Evolutionary conservation across 2,329 filamentous ascomycete species (phyloP).

Genomic region (Botryotinia calthae): DNA sequence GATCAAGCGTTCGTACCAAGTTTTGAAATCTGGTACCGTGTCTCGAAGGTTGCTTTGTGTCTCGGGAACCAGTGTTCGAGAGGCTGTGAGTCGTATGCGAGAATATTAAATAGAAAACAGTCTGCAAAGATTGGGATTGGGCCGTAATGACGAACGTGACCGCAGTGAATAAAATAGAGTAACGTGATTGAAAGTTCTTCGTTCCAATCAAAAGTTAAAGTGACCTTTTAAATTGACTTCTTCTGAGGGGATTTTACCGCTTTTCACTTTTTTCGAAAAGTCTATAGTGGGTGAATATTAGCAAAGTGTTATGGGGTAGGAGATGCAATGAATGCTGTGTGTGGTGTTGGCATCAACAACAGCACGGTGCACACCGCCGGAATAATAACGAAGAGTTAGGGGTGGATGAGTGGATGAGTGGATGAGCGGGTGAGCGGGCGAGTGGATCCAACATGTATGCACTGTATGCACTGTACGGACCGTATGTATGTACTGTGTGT

Average conservation of each 20-base stretch:
- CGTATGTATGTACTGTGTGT: neutral
- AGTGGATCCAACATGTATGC: conserved; percentile 16
- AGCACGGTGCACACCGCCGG: conserved; percentile 31
- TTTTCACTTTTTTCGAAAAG: conserved; percentile 6
- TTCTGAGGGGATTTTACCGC: neutral
- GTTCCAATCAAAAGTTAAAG: neutral
- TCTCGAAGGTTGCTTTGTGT: conserved; percentile 32
- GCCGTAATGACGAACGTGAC: neutral
- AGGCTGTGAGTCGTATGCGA: conserved; percentile 26
- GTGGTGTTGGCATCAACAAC: conserved; percentile 18
- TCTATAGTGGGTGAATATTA: conserved; percentile 19
- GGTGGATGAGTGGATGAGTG: conserved; percentile 18
- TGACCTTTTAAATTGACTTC: neutral
- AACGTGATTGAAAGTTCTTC: conserved; percentile 8
- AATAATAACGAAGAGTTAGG: conserved; percentile 17
- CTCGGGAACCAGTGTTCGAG: conserved; percentile 32
- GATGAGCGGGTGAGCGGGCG: neutral
- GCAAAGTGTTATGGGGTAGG: conserved; percentile 19
- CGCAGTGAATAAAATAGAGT: neutral
- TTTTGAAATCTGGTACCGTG: conserved; percentile 29
- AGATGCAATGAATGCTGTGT: conserved; percentile 10
- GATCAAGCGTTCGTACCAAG: conserved; percentile 38
- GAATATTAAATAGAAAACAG: conserved; percentile 2
- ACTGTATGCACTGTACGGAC: neutral
- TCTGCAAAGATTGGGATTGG: neutral